Evolutionary conservation across 768 basidiomycete genomes (phyloP), one percentile per base, ranked within the genome.

Genomic region (Tephrocybe rancida): DNA sequence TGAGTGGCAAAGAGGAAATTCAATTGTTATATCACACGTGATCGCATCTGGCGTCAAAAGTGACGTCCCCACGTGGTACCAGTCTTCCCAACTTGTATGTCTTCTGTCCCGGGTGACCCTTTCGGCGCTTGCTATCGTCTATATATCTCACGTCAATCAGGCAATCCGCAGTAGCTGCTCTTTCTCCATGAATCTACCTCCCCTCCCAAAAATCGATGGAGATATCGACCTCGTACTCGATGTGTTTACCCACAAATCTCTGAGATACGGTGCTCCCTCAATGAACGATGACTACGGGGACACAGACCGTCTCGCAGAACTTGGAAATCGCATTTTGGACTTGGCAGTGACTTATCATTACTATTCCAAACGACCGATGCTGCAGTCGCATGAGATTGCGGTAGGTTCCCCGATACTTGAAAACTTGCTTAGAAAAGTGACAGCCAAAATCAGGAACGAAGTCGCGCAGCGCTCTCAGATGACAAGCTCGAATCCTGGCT

Each of bases 181-280:
- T 13, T 30, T 18, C 27, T 46, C 16, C 16, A 65, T 51, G 55
- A 38, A 30, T 26, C 62, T 74, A 24, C 83, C 84, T 0, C 68
- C 78, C 7, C 73, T 86, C 5, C 86, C 86, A 1, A 66, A 72
- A 57, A 81, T 87, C 59, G 76, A 80, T 11, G 83, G 80, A 8
- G 79, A 85, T 54, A 45, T 70, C 41, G 76, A 81, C 43, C 67
- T 85, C 42, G 64, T 83, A 44, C 77, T 88, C 50, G 84, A 86
- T 58, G 75, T 87, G 46, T 82, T 74, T 65, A 82, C 79, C 0
- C 83, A 86, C 48, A 65, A 63, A 26, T 74, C 80, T 2, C 58
- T 80, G 18, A 70, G 73, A 52, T 44, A 54, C 38, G 13, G 48
- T 7, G 59, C 59, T 10, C 60, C 65, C 3, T 48, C 53, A 3